Conservation (phyloP, 1,284 basidiomycete genomes). For the Ustilago bromivora region DNA sequence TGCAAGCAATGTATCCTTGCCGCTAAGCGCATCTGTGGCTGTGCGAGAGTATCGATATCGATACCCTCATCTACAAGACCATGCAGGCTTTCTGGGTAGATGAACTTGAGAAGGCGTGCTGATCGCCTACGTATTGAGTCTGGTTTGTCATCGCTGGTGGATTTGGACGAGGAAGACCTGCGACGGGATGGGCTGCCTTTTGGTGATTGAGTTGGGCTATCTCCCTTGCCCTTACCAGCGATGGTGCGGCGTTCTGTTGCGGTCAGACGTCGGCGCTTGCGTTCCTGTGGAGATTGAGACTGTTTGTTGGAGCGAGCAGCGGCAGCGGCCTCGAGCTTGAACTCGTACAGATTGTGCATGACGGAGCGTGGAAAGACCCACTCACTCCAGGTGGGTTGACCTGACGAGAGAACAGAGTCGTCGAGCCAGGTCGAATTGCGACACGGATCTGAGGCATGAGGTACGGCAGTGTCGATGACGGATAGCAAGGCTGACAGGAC, state of each 20-base stretch:
- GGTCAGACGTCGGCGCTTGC: conserved; percentile 33
- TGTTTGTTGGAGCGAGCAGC: neutral
- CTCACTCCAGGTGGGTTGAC: conserved; percentile 37
- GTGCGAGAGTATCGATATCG: conserved; percentile 31
- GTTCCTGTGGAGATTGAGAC: conserved; percentile 14
- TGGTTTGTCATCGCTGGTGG: conserved; percentile 15
- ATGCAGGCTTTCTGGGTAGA: conserved; percentile 37
- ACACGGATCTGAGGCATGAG: conserved; percentile 9
- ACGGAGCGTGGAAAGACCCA: conserved; percentile 46
- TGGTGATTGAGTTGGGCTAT: neutral
- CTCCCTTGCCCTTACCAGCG: neutral
- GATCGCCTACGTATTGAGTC: conserved; percentile 38
- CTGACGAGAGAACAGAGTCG: conserved; percentile 22
- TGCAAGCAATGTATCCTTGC: conserved; percentile 48
- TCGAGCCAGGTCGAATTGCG: conserved; percentile 39
- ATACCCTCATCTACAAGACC: conserved; percentile 35
- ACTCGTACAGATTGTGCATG: conserved; percentile 30
- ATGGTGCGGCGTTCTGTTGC: neutral
- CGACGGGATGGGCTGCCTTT: conserved; percentile 17
- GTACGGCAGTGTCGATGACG: conserved; percentile 39
- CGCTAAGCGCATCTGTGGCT: conserved; percentile 36
- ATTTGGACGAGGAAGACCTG: conserved; percentile 22
- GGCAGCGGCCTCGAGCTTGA: conserved; percentile 16
- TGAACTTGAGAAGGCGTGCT: conserved; percentile 39
- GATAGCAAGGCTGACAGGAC: conserved; percentile 40